Evolutionary conservation across 2,329 filamentous ascomycete species (phyloP).

Genomic region (Gyromitra esculenta): DNA sequence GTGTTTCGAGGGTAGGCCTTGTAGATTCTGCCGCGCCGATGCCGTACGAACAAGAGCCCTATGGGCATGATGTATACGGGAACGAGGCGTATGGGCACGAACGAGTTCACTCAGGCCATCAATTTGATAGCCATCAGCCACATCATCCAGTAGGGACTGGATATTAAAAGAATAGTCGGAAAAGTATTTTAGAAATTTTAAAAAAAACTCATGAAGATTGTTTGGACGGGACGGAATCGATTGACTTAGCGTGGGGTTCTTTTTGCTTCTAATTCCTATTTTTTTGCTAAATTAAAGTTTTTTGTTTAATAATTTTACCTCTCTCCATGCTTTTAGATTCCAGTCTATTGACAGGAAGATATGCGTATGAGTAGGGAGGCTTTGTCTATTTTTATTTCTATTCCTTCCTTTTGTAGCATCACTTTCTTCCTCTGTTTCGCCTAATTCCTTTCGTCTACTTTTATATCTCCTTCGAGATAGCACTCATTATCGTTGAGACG

Average conservation of each 20-base stretch:
- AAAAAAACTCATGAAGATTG: constrained; percentile 38
- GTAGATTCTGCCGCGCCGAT: constrained; percentile 40
- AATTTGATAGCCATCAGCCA: constrained; percentile 25
- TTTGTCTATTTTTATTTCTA: constrained; percentile 23
- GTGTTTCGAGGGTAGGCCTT: constrained; percentile 23
- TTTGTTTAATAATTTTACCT: constrained; percentile 50
- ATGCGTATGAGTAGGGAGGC: constrained; percentile 7
- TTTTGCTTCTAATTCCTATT: constrained; percentile 29
- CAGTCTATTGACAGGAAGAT: constrained; percentile 21
- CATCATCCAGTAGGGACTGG: constrained; percentile 8
- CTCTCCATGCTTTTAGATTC: constrained; percentile 9
- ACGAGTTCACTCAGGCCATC: constrained; percentile 1
- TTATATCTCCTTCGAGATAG: constrained; percentile 27
- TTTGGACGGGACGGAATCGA: constrained; percentile 38
- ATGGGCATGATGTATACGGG: background rate
- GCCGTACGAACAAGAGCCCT: constrained; percentile 15
- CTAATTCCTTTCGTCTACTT: constrained; percentile 47
- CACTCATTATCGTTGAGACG: constrained; percentile 10
- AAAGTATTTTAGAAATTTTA: constrained; percentile 27
- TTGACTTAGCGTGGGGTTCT: constrained; percentile 40
- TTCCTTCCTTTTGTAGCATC: constrained; percentile 13
- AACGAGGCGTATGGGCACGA: constrained; percentile 22
- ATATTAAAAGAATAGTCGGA: constrained; percentile 26
- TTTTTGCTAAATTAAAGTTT: constrained; percentile 38
- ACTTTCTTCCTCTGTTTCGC: background rate